Evolutionary conservation across 148 eudicot species (phyloP).

Genomic region (Rheum nobile): DNA sequence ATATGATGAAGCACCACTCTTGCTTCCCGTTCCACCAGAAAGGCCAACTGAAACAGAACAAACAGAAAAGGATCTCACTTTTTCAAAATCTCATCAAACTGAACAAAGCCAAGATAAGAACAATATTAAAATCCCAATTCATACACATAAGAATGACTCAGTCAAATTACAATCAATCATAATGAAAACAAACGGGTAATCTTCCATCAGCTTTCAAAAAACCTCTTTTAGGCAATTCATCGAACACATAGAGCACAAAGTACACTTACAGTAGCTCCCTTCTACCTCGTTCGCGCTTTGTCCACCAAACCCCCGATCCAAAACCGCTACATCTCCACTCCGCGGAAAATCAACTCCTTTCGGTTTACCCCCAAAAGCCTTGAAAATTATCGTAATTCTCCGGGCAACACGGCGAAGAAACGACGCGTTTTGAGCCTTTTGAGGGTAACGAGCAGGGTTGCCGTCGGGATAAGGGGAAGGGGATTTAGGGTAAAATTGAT

Average conservation of each 20-base stretch:
- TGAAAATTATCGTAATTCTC: neutral
- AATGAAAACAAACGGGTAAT: neutral
- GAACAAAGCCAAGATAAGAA: neutral
- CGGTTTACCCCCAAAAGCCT: neutral
- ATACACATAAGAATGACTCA: neutral
- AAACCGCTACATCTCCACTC: neutral
- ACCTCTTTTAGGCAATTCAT: neutral
- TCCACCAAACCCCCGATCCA: neutral
- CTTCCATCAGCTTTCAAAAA: neutral
- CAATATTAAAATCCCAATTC: neutral
- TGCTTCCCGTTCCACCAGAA: slow-evolving; percentile 32
- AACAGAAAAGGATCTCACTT: neutral
- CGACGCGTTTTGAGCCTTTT: neutral
- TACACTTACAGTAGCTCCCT: neutral
- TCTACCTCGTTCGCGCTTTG: neutral
- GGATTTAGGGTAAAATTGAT: neutral
- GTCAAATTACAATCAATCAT: neutral
- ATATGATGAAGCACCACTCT: slow-evolving; percentile 15
- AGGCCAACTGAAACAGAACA: slow-evolving; percentile 19
- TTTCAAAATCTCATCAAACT: neutral
- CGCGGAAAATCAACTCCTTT: neutral
- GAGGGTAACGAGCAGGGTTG: neutral
- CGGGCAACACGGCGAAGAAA: neutral
- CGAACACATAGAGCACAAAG: neutral
- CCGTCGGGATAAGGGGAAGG: neutral